Evolutionary conservation across 1,284 basidiomycete genomes (phyloP).

Genomic region (Ganoderma lucidum): DNA sequence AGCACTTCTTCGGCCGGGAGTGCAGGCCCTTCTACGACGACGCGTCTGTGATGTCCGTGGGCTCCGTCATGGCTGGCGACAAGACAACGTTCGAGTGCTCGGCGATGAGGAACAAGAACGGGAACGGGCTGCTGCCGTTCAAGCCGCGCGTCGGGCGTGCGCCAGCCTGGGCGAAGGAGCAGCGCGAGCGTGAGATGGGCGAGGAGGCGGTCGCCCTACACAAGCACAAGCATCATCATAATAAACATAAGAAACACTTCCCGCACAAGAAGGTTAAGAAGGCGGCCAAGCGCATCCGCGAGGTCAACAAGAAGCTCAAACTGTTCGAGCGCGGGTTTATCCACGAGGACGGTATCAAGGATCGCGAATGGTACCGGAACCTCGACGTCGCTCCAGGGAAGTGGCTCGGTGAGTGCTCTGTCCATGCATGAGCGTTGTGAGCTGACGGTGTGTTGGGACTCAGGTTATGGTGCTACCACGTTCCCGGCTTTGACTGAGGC

Average conservation of each 20-base stretch:
- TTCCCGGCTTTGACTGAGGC: conserved; percentile 88
- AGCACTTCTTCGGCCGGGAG: conserved; percentile 37
- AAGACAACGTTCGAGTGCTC: conserved; percentile 30
- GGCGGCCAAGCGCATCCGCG: conserved; percentile 67
- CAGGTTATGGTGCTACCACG: conserved; percentile 88
- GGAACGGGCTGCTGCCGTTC: conserved; percentile 28
- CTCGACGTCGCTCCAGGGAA: conserved; percentile 92
- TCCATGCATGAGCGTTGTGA: background rate
- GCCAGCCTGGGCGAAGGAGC: conserved; percentile 24
- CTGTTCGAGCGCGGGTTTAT: conserved; percentile 89
- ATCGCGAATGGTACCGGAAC: conserved; percentile 87
- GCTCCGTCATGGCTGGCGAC: conserved; percentile 15
- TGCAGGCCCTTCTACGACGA: conserved; percentile 26
- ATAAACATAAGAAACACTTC: conserved; percentile 18
- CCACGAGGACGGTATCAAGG: conserved; percentile 78
- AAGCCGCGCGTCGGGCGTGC: conserved; percentile 38
- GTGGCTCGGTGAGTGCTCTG: conserved; percentile 72
- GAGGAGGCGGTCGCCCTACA: conserved; percentile 7
- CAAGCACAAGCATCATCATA: background rate
- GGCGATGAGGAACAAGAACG: conserved; percentile 20
- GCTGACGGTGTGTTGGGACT: background rate
- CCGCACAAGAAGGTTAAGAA: conserved; percentile 50
- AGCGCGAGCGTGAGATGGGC: conserved; percentile 16
- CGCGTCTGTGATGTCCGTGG: conserved; percentile 12
- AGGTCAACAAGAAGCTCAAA: conserved; percentile 76